phyloP scores from a whole-genome alignment of 176 grass and related monocot species.

The Oryza officinalis region DNA sequence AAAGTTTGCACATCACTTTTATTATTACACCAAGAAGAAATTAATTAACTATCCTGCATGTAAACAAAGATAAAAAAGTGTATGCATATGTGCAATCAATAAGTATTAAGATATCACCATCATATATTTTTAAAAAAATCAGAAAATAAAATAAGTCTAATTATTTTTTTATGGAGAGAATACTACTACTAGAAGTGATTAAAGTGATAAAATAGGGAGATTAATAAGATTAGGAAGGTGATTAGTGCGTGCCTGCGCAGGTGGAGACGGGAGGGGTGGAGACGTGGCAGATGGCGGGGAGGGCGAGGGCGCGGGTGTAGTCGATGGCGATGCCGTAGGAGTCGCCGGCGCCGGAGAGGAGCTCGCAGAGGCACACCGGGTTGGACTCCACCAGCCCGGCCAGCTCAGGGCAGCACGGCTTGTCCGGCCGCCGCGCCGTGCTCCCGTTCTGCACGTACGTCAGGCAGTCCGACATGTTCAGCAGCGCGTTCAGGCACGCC shows the following conservation, averaged over 20 bases:
- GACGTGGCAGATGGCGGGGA: conserved; percentile 76
- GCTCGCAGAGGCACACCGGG: conserved; percentile 82
- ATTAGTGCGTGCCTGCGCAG: conserved; percentile 43
- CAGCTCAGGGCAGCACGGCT: conserved; percentile 80
- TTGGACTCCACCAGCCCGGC: conserved; percentile 66
- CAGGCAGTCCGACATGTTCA: conserved; percentile 86
- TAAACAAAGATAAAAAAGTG: too few species aligned
- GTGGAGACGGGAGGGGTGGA: conserved; percentile 58
- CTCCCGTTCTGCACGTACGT: conserved; percentile 74
- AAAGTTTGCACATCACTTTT: too few species aligned
- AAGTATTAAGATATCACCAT: too few species aligned
- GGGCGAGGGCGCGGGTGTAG: conserved; percentile 63
- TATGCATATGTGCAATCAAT: too few species aligned
- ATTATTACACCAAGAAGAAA: too few species aligned
- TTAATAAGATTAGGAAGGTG: not conserved
- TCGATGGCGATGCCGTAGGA: conserved; percentile 79
- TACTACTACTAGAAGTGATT: not conserved
- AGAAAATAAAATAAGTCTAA: too few species aligned
- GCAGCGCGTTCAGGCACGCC: conserved; percentile 55
- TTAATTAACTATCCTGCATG: too few species aligned
- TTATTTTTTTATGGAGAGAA: too few species aligned
- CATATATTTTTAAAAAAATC: too few species aligned
- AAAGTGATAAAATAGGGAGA: not conserved
- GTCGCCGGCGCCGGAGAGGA: conserved; percentile 72
- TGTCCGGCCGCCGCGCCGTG: conserved; percentile 51